Percentiles rank a stretch among this genome's conserved stretches.
phyloP scores from a whole-genome alignment of 768 basidiomycete species.

The Amanita pseudoporphyria region DNA sequence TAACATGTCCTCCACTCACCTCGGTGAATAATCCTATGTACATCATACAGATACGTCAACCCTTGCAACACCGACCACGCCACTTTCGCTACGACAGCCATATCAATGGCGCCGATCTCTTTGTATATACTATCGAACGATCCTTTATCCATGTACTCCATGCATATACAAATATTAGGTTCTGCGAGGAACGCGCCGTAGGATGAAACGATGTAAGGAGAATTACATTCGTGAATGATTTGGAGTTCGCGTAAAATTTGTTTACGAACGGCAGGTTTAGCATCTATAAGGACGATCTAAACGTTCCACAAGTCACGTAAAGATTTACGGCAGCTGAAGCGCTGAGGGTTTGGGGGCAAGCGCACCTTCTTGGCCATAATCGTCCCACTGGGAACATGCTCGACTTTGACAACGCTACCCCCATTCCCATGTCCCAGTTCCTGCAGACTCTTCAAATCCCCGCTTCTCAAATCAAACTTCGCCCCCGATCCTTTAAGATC shows the following conservation, averaged over 20 bases:
- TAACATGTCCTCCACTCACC: constrained; percentile 50
- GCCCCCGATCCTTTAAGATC: constrained; percentile 73
- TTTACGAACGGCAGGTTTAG: constrained; percentile 91
- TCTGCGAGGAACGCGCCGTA: constrained; percentile 95
- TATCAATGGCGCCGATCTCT: constrained; percentile 87
- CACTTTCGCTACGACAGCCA: constrained; percentile 87
- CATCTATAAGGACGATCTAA: constrained; percentile 92
- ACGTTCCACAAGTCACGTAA: too few species aligned
- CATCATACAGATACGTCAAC: constrained; percentile 94
- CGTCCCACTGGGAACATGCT: constrained; percentile 83
- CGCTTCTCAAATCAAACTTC: constrained; percentile 75
- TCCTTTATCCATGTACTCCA: constrained; percentile 94
- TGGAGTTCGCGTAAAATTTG: constrained; percentile 97
- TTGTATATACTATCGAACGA: constrained; percentile 95
- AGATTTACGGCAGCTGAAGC: too few species aligned
- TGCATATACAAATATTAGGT: constrained; percentile 98
- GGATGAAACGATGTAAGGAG: constrained; percentile 91
- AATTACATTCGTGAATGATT: constrained; percentile 97
- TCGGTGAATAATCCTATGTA: constrained; percentile 95
- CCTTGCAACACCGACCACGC: constrained; percentile 94
- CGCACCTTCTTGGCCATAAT: constrained; percentile 98
- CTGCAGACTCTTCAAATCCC: constrained; percentile 82
- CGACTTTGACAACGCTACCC: constrained; percentile 93
- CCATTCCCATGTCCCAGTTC: constrained; percentile 97
- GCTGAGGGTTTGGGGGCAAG: not conserved